These are phyloP conservation scores for Cucurbita argyrosperma DNA, from an alignment of 306 rosid genomes.

Conservation along the genomic window DNA sequence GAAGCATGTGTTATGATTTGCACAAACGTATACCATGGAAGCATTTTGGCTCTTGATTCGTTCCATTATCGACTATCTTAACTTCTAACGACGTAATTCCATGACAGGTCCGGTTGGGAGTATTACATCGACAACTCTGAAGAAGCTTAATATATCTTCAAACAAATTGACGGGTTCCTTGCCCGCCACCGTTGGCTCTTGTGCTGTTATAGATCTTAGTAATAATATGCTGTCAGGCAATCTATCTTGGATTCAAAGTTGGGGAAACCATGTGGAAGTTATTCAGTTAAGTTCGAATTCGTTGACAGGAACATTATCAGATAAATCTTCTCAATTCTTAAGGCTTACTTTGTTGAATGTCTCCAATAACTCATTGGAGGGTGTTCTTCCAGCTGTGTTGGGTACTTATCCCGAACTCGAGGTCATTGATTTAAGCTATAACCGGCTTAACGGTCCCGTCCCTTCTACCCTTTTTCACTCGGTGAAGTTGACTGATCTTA, in stretches of 20 bases:
- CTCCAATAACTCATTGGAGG: constrained; percentile 55
- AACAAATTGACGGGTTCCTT: constrained; percentile 58
- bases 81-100: constrained; percentile 3
- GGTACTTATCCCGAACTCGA: constrained; percentile 52
- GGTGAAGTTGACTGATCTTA: constrained; percentile 39
- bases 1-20: background rate
- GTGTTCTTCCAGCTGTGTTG: constrained; percentile 43
- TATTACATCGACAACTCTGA: constrained; percentile 55
- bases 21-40: background rate
- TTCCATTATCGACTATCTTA: background rate
- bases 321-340: constrained; percentile 40
- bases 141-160: constrained; percentile 62
- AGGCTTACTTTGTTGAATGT: constrained; percentile 41
- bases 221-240: constrained; percentile 50
- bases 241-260: constrained; percentile 43
- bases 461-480: constrained; percentile 41
- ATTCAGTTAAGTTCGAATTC: constrained; percentile 52
- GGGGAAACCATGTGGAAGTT: constrained; percentile 71
- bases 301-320: constrained; percentile 39
- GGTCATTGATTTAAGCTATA: constrained; percentile 55
- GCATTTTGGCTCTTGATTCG: background rate
- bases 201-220: constrained; percentile 53
- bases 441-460: constrained; percentile 46
- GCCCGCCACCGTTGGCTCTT: constrained; percentile 49
- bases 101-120: constrained; percentile 57